Evolutionary conservation across 495 filamentous ascomycete genomes (phyloP), one percentile per base, ranked within the genome.

Genomic region (Podospora conica): DNA sequence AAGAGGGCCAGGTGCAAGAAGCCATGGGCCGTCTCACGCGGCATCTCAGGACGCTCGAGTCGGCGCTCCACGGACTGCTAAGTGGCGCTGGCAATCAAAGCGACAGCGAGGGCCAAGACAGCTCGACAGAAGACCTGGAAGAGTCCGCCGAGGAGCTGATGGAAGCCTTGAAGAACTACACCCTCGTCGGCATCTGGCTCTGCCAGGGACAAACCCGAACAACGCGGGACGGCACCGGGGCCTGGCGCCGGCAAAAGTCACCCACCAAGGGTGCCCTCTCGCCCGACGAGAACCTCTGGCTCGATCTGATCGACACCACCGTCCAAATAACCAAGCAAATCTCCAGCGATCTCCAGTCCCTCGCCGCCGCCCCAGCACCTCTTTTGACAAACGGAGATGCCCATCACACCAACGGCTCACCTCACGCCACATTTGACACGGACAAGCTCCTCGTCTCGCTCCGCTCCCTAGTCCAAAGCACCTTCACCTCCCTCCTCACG

Each of bases 171-270:
- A 86, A 94, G 63, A 98, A 94, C 73, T 97, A 96, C 75, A 84
- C 87, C 0, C 86, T 91, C 60, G 92, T 98, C 22, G 95, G 95
- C 28, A 91, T 93, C 22, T 98, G 95, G 95, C 83, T 98, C 23
- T 97, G 95, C 70, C 92, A 95, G 77, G 88, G 91, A 33, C 93
- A 98, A 77, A 93, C 85, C 60, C 92, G 89, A 70, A 86, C 84
- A 1, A 75, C 80, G 18, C 70, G 68, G 23, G 71, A 71, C 9
- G 71, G 60, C 1, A 58, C 28, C 23, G 72, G 62, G 2, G 59
- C 73, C 15, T 71, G 73, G 24, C 76, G 79, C 61, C 72, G 78
- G 33, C 83, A 85, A 70, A 76, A 78, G 70, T 71, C 80, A 1
- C 76, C 82, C 5, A 71, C 85, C 22, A 83, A 88, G 28, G 85